Conservation (phyloP, 345 rosid genomes). For the Cardamine chenopodiifolia region DNA sequence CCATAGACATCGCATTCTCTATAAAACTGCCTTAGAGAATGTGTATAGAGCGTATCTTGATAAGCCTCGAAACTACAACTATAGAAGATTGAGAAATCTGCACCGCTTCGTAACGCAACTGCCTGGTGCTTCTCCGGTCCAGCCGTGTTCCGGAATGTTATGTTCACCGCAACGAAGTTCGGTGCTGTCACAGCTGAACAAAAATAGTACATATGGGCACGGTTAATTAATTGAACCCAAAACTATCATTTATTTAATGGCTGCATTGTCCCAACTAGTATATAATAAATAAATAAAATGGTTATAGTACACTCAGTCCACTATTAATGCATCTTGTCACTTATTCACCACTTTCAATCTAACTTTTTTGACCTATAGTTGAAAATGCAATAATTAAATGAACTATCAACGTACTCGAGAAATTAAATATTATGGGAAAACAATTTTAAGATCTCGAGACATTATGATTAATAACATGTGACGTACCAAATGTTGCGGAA, state of each 20-base stretch:
- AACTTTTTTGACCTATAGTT: constrained; percentile 27
- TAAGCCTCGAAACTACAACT: constrained; percentile 84
- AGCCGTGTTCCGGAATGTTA: constrained; percentile 89
- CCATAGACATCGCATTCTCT: constrained; percentile 90
- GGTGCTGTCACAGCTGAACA: constrained; percentile 79
- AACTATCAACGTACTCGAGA: constrained; percentile 17
- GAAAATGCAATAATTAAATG: constrained; percentile 26
- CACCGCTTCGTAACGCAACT: constrained; percentile 78
- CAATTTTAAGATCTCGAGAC: constrained; percentile 26
- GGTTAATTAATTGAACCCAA: not conserved
- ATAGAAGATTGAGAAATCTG: constrained; percentile 78
- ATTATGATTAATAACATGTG: constrained; percentile 30
- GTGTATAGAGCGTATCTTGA: constrained; percentile 86
- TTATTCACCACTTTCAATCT: constrained; percentile 14
- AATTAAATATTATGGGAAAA: constrained; percentile 5
- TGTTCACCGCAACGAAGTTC: constrained; percentile 74
- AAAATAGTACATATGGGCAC: no score
- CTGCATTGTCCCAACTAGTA: not conserved
- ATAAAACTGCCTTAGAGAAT: constrained; percentile 85
- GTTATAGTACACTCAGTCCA: not conserved
- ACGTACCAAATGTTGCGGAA: constrained; percentile 74
- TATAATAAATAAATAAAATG: not conserved
- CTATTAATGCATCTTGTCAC: constrained; percentile 31
- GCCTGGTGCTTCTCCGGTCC: constrained; percentile 89
- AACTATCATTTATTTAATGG: not conserved